Base-by-base conservation (phyloP, 1,139 yeast species). In the Trichomonascaceae sp. region DNA sequence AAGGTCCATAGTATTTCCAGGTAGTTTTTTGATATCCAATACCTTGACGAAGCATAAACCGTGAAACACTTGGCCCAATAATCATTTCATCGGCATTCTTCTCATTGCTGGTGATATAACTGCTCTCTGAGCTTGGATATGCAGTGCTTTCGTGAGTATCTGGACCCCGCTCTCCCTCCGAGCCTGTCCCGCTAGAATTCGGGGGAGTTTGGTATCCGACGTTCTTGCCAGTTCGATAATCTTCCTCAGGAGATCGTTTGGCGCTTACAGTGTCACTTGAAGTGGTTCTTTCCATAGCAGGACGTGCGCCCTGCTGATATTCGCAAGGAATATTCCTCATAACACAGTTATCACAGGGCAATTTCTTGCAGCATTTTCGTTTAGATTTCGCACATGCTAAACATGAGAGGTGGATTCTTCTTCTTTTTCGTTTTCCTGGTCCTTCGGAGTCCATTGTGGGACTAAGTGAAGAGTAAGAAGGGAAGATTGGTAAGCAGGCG, bases 1-100 rank as follows among this genome's bases (percentile, higher is more conserved):
- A 56, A 2, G 62, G 61, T 1, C 63, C 63, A 44, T 56, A 60
- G 52, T 60, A 60, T 39, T 60, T 51, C 24, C 57, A 48, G 4
- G 54, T 52, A 13, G 48, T 50, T 9, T 55, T 49, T 51, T 60
- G 61, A 41, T 57, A 55, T n/a, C 57, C 53, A 17, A 50, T 38
- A 20, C 61, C 63, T 44, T 56, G 45, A 13, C 61, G 52, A 3
- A 60, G 38, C n/a, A 59, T 56, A 50, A 59, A 60, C 17, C 41
- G 3, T 13, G 41, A 36, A 2, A 15, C 17, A 44, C 55, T 49
- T 3, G 48, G 43, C 7, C 48, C 45, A 7, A 36, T 45, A 18
- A 20, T 19, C 27, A 22, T 9, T 45, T 43, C 43, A 6, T 24
- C 49, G 13, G 27, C 12, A 12, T 27, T 27, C 32, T 6, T 3